A percentile compares a stretch with the other conserved stretches of the same genome.
These are phyloP conservation scores for Leptographium lundbergii DNA, from an alignment of 2,329 filamentous ascomycete genomes.

Conservation along the genomic window DNA sequence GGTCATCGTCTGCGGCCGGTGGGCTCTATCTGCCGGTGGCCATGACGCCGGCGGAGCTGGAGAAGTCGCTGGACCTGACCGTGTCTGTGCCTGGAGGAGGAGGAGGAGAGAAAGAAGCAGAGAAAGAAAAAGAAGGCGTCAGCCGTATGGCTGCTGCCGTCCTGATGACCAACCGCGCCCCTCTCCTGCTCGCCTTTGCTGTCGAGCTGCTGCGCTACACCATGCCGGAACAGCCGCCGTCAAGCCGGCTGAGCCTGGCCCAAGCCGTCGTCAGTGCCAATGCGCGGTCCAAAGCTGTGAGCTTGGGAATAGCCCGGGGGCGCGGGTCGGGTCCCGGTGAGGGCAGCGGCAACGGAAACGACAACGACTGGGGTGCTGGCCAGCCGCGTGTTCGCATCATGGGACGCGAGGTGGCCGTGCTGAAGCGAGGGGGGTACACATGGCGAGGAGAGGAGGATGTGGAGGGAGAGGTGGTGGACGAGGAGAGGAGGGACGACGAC, in stretches of 20 bases:
- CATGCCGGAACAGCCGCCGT: conserved; percentile 74
- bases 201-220: conserved; percentile 63
- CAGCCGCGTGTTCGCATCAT: conserved; percentile 63
- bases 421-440: conserved; percentile 67
- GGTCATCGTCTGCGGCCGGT: conserved; percentile 9
- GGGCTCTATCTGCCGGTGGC: conserved; percentile 18
- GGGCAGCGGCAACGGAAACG: conserved; percentile 55
- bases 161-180: conserved; percentile 62
- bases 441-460: conserved; percentile 32
- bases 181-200: conserved; percentile 69
- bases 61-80: conserved; percentile 49
- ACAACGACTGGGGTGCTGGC: conserved; percentile 61
- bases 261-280: conserved; percentile 78
- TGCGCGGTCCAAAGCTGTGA: conserved; percentile 63
- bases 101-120: background rate
- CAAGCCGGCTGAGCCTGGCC: conserved; percentile 69
- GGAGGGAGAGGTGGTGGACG: conserved; percentile 9
- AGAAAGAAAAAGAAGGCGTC: conserved; percentile 22
- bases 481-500: conserved; percentile 1
- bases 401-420: conserved; percentile 59
- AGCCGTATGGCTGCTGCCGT: conserved; percentile 42
- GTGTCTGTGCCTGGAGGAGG: conserved; percentile 27
- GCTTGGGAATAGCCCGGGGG: conserved; percentile 61
- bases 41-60: conserved; percentile 43
- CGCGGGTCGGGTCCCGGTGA: conserved; percentile 32